Conservation (phyloP, 345 rosid genomes). For the Gossypium stocksii region DNA sequence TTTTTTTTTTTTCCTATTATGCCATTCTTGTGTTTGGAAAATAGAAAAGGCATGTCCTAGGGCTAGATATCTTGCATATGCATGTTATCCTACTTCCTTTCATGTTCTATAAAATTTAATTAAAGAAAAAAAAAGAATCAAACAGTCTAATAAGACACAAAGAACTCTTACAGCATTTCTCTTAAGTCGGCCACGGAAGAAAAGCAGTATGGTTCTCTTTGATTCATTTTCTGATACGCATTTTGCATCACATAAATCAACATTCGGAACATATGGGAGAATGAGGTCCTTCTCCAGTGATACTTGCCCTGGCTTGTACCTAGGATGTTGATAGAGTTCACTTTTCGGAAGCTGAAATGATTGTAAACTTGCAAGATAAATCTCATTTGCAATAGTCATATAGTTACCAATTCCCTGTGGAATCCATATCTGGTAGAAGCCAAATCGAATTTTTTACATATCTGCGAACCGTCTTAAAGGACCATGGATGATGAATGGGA, state of each 20-base stretch:
- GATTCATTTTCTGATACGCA: constrained; percentile 64
- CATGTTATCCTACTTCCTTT: neutral
- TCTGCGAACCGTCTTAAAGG: constrained; percentile 88
- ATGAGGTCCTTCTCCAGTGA: constrained; percentile 86
- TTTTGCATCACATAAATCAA: constrained; percentile 69
- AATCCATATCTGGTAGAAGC: constrained; percentile 97
- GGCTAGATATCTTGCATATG: neutral
- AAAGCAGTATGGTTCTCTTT: constrained; percentile 58
- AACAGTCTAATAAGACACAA: neutral
- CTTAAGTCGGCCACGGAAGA: constrained; percentile 87
- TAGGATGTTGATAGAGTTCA: constrained; percentile 24
- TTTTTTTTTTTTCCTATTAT: neutral
- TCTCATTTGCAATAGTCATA: constrained; percentile 17
- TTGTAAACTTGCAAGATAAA: constrained; percentile 12
- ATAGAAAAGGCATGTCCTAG: neutral
- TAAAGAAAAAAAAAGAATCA: neutral
- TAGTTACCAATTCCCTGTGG: constrained; percentile 87
- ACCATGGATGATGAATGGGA: constrained; percentile 99
- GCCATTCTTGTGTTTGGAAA: neutral
- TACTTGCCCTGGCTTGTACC: constrained; percentile 99
- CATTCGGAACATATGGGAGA: constrained; percentile 91
- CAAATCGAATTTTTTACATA: constrained; percentile 78
- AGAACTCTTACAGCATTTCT: constrained; percentile 80
- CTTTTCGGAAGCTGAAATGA: constrained; percentile 18
- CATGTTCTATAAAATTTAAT: neutral